Percentiles rank a stretch among this genome's conserved stretches.
These are phyloP conservation scores for Bruguiera hainesii DNA, from an alignment of 441 rosid species.

Conservation along the genomic window DNA sequence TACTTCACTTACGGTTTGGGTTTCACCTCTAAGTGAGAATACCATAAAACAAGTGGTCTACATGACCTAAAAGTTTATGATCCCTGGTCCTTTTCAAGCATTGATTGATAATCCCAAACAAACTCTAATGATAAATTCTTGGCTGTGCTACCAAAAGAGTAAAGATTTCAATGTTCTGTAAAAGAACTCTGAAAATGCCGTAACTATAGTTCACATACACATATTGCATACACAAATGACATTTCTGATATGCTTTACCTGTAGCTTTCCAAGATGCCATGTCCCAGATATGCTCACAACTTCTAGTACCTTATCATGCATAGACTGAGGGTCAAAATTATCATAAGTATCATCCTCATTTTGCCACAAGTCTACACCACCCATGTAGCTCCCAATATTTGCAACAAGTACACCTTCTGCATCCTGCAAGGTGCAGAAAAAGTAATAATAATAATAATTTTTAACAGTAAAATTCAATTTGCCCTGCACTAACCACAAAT, in stretches of 20 bases:
- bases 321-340: constrained; percentile 89
- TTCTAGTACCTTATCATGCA: constrained; percentile 93
- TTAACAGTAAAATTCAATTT: neutral
- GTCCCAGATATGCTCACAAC: constrained; percentile 98
- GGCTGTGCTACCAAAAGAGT: neutral
- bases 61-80: neutral
- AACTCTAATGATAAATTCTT: neutral
- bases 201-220: neutral
- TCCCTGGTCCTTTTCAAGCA: neutral
- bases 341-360: constrained; percentile 88
- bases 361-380: constrained; percentile 98
- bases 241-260: constrained; percentile 42
- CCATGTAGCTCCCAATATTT: constrained; percentile 99
- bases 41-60: neutral
- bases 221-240: neutral
- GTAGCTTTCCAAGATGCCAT: constrained; percentile 99
- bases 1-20: neutral
- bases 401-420: constrained; percentile 97
- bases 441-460: neutral
- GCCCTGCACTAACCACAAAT: neutral
- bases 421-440: constrained; percentile 48
- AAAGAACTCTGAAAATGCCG: neutral
- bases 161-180: neutral
- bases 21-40: neutral
- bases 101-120: neutral